Conservation (phyloP, 2,329 filamentous ascomycete genomes). For the Penicillium sp. region DNA sequence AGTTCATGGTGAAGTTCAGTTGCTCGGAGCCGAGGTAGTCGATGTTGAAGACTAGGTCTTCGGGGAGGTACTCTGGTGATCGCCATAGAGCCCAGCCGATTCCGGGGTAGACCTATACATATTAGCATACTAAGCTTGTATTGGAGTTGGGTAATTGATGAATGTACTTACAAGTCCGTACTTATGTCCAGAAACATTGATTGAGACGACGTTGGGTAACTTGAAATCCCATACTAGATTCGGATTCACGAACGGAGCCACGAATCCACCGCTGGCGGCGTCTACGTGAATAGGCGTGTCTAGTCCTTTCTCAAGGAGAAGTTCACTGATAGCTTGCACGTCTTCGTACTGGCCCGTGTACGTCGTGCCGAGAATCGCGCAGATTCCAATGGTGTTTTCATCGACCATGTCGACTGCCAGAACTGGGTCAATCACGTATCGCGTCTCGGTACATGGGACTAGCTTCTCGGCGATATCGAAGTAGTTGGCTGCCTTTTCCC, state of each 20-base stretch:
- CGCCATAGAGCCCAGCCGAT: conserved; percentile 95
- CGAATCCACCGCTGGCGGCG: conserved; percentile 45
- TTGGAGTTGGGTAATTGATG: neutral
- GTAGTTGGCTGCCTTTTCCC: conserved; percentile 72
- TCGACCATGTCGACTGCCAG: conserved; percentile 67
- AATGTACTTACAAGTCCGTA: conserved; percentile 48
- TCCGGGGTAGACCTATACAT: conserved; percentile 69
- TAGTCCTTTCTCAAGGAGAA: conserved; percentile 55
- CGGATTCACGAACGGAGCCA: conserved; percentile 44
- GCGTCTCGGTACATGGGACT: conserved; percentile 53
- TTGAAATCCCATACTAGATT: conserved; percentile 31
- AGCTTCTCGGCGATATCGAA: conserved; percentile 65
- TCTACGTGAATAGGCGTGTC: conserved; percentile 57
- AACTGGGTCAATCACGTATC: conserved; percentile 65
- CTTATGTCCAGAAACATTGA: conserved; percentile 58
- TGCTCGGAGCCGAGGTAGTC: conserved; percentile 97
- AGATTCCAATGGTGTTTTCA: conserved; percentile 75
- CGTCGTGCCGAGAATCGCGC: conserved; percentile 69
- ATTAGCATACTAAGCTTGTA: neutral
- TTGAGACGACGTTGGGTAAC: conserved; percentile 47
- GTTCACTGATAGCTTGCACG: conserved; percentile 65
- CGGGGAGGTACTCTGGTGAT: conserved; percentile 74
- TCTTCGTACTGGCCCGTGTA: conserved; percentile 75
- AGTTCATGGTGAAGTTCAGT: conserved; percentile 94
- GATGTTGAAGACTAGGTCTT: conserved; percentile 97